Evolutionary conservation across 2,329 filamentous ascomycete species (phyloP).

Genomic region (Aphanoascus verrucosus): DNA sequence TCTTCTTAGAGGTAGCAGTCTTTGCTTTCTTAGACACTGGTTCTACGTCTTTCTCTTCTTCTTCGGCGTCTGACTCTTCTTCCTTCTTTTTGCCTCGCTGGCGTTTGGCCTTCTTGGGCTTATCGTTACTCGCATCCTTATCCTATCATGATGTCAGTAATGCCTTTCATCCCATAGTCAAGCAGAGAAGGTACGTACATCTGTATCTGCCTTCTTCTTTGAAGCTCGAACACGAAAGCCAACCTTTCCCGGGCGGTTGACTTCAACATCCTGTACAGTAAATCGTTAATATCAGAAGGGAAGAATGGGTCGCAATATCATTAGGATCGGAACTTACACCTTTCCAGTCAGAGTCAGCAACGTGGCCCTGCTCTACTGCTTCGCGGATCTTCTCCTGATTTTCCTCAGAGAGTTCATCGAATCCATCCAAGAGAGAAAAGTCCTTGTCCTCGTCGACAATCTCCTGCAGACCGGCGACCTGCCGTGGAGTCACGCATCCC

Average conservation of each 20-base stretch:
- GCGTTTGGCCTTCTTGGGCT: constrained; percentile 27
- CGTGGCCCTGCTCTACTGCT: constrained; percentile 65
- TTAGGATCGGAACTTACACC: constrained; percentile 49
- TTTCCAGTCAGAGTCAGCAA: constrained; percentile 78
- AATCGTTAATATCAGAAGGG: constrained; percentile 10
- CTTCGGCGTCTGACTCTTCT: constrained; percentile 13
- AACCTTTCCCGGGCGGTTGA: constrained; percentile 57
- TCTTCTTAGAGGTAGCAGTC: constrained; percentile 13
- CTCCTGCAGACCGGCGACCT: constrained; percentile 53
- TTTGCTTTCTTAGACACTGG: constrained; percentile 17
- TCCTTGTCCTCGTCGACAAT: constrained; percentile 44
- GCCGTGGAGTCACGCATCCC: constrained; percentile 76
- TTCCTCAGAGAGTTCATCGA: constrained; percentile 61
- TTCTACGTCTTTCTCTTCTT: constrained; percentile 16
- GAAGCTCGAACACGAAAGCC: constrained; percentile 47
- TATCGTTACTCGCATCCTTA: constrained; percentile 21
- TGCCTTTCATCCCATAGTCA: background rate
- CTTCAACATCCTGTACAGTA: constrained; percentile 54
- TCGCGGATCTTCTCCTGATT: constrained; percentile 61
- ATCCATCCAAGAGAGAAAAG: constrained; percentile 64
- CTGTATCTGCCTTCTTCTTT: constrained; percentile 23
- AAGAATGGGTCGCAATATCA: background rate
- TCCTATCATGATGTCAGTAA: background rate
- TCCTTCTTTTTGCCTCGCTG: constrained; percentile 27
- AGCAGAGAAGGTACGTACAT: background rate